These are phyloP conservation scores for Populus deltoides DNA, from an alignment of 345 rosid species.

Conservation along the genomic window DNA sequence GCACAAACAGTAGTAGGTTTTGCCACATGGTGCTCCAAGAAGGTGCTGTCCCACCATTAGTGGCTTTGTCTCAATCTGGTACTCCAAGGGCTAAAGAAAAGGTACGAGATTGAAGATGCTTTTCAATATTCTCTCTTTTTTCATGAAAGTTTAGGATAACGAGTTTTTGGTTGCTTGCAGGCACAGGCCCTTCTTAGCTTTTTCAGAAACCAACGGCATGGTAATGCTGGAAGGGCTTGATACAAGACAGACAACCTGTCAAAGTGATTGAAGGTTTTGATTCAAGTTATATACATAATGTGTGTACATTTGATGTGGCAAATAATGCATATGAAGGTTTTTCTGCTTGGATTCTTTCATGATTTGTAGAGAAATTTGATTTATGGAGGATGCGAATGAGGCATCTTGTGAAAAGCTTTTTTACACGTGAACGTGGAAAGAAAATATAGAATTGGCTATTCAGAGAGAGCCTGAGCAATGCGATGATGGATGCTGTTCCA, in stretches of 20 bases:
- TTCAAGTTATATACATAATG: constrained; percentile 19
- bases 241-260: constrained; percentile 9
- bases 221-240: constrained; percentile 65
- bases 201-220: constrained; percentile 79
- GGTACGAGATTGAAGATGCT: constrained; percentile 34
- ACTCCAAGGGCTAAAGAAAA: constrained; percentile 89
- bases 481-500: constrained; percentile 2
- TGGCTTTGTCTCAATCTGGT: constrained; percentile 82
- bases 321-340: constrained; percentile 38
- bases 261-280: constrained; percentile 22
- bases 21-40: constrained; percentile 77
- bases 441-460: constrained; percentile 13
- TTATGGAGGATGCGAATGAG: constrained; percentile 24
- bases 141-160: neutral
- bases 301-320: constrained; percentile 44
- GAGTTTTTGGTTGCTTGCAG: constrained; percentile 39
- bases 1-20: constrained; percentile 52
- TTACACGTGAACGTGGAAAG: constrained; percentile 20
- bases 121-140: neutral
- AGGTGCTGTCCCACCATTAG: constrained; percentile 92
- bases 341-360: constrained; percentile 19
- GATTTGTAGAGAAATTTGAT: constrained; percentile 33
- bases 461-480: constrained; percentile 10
- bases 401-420: constrained; percentile 15
- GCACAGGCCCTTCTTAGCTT: constrained; percentile 76